Evolutionary conservation across 805 yeast genomes (phyloP), one percentile per base, ranked within the genome.

Genomic region (Hanseniaspora vineae): DNA sequence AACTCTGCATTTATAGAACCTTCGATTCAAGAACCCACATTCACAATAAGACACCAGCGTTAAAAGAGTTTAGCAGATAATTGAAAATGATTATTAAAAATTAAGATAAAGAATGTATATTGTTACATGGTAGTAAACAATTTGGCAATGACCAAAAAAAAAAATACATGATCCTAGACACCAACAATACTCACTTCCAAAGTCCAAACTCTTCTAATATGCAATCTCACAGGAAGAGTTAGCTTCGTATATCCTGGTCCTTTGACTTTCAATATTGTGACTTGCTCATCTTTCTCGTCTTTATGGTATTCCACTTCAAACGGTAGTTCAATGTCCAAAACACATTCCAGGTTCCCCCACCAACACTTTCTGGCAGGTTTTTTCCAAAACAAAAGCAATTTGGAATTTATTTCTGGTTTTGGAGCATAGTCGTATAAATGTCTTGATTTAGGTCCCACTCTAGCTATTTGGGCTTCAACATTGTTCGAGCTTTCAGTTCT

Each of bases 341-440:
- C 79, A 17, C 43, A 31, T 31, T 65, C 69, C 42, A 78, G 76
- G 60, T 79, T 77, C 6, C 85, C 74, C 98, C 98, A 92, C 98
- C 98, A 92, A 67, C 98, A 92, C 61, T 92, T 92, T 59, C 97
- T 76, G 2, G 98, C 98, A 1, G 98, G 98, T 61, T 92, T 92
- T 52, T 95, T 76, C 97, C 98, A 92, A 60, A 92, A 92, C 46
- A 92, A 67, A 35, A 92, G 70, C 46, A 92, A 72, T 63, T 92
- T 92, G 55, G 64, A 59, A 71, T 77, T 53, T 57, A 68, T 55
- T 42, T 62, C 60, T 20, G 66, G 65, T 37, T 56, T 59, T n/a
- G 63, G 61, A 20, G 60, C 64, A 44, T 60, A 53, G 31, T 62
- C 66, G 47, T 61, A 62, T 13, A 48, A 15, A 60, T 55, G 43